phyloP scores from a whole-genome alignment of 1,139 yeast genomes.

The Lodderomyces metapsilosis region DNA sequence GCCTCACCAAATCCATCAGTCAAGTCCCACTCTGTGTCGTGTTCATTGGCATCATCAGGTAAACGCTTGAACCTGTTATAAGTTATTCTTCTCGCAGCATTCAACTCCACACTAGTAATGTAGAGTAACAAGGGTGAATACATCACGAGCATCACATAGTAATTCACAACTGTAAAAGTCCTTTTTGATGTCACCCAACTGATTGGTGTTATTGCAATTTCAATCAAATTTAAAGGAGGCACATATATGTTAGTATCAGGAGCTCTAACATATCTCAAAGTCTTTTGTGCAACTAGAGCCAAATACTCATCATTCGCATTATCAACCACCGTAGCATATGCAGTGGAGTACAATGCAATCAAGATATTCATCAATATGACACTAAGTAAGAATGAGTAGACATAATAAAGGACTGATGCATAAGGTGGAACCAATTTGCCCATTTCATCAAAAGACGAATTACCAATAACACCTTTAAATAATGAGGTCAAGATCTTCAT shows the following conservation, averaged over 20 bases:
- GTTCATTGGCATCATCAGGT: conserved; percentile 79
- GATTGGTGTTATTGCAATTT: conserved; percentile 45
- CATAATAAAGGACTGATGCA: conserved; percentile 72
- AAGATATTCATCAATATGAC: conserved; percentile 77
- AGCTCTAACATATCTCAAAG: conserved; percentile 79
- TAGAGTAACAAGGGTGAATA: conserved; percentile 67
- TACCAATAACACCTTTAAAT: conserved; percentile 69
- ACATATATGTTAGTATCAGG: conserved; percentile 86
- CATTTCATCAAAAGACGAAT: conserved; percentile 69
- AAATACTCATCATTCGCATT: conserved; percentile 73
- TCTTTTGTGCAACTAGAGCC: conserved; percentile 82
- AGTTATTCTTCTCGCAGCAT: conserved; percentile 64
- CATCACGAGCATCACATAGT: conserved; percentile 57
- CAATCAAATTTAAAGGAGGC: conserved; percentile 81
- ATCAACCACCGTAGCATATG: conserved; percentile 76
- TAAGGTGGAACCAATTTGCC: conserved; percentile 79
- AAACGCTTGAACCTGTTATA: conserved; percentile 67
- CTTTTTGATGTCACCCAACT: conserved; percentile 26
- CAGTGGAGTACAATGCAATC: conserved; percentile 81
- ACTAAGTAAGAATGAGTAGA: conserved; percentile 71
- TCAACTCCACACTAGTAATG: conserved; percentile 63
- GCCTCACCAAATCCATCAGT: conserved; percentile 64
- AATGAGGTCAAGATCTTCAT: conserved; percentile 60
- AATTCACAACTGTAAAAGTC: conserved; percentile 38
- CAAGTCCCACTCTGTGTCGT: conserved; percentile 78